phyloP scores from a whole-genome alignment of 805 yeast species.

The Lachancea fermentati region DNA sequence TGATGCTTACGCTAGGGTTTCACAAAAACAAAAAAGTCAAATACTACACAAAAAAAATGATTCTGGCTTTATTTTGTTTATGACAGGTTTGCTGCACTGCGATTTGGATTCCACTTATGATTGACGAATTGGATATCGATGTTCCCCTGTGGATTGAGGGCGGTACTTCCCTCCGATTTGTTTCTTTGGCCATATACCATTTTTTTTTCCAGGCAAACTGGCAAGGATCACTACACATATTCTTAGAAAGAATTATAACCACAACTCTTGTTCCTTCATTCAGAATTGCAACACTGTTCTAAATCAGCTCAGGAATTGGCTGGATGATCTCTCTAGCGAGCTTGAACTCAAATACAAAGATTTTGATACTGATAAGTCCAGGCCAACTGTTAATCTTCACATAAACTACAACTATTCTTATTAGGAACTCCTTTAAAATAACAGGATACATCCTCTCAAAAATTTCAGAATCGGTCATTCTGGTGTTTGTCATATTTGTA shows the following conservation, averaged over 20 bases:
- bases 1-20: conserved; percentile 12
- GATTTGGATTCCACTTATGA: conserved; percentile 18
- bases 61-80: conserved; percentile 21
- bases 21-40: conserved; percentile 12
- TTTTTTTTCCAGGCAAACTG: conserved; percentile 16
- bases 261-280: conserved; percentile 14
- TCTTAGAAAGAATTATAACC: conserved; percentile 15
- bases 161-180: conserved; percentile 1
- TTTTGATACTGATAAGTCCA: conserved; percentile 8
- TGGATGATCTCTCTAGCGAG: conserved; percentile 12
- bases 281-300: conserved; percentile 17
- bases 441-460: conserved; percentile 88
- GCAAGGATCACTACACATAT: conserved; percentile 17
- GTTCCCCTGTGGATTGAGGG: conserved; percentile 11
- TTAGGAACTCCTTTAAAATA: conserved; percentile 60
- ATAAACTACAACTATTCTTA: conserved; percentile 39
- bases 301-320: conserved; percentile 14
- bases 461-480: conserved; percentile 87
- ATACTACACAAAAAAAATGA: conserved; percentile 10
- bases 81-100: conserved; percentile 16
- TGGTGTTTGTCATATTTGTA: conserved; percentile 89
- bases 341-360: conserved; percentile 14
- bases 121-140: conserved; percentile 17
- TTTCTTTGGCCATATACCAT: conserved; percentile 13
- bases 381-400: conserved; percentile 19